A percentile compares a stretch with the other conserved stretches of the same genome.
phyloP scores from a whole-genome alignment of 129 eudicot species.

The Centaurea solstitialis region DNA sequence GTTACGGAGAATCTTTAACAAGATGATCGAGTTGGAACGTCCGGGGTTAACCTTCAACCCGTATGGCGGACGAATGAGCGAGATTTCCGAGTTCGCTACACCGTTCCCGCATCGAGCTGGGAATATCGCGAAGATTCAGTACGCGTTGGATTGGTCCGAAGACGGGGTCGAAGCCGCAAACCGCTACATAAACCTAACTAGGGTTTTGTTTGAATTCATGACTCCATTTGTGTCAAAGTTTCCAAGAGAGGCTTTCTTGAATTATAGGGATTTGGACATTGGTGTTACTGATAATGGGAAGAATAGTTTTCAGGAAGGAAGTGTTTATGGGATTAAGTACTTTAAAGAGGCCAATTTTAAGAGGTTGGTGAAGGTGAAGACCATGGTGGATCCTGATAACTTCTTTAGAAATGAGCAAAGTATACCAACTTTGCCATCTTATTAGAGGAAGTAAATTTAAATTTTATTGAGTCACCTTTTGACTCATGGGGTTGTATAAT shows the following conservation, averaged over 20 bases:
- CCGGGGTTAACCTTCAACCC: slow-evolving; percentile 34
- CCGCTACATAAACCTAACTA: slow-evolving; percentile 15
- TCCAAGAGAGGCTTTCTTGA: slow-evolving; percentile 44
- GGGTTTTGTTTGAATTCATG: slow-evolving; percentile 31
- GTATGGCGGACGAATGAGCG: slow-evolving; percentile 60
- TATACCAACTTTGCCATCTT: slow-evolving; percentile 32
- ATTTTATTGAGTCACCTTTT: neutral
- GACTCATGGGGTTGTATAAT: neutral
- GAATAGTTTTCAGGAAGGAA: slow-evolving; percentile 26
- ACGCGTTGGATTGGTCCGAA: slow-evolving; percentile 35
- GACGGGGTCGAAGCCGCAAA: neutral
- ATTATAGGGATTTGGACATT: slow-evolving; percentile 43
- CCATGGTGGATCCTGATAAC: slow-evolving; percentile 39
- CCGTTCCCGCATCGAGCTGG: slow-evolving; percentile 69
- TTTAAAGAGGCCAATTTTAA: slow-evolving; percentile 28
- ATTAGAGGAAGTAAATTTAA: slow-evolving; percentile 21
- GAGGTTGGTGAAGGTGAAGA: slow-evolving; percentile 38
- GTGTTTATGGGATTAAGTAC: slow-evolving; percentile 30
- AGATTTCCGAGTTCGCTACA: slow-evolving; percentile 42
- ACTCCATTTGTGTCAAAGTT: slow-evolving; percentile 39
- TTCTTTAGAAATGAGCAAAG: slow-evolving; percentile 41
- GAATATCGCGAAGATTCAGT: slow-evolving; percentile 42
- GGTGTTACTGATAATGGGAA: slow-evolving; percentile 35
- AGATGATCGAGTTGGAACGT: slow-evolving; percentile 12
- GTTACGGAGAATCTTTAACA: slow-evolving; percentile 32